A percentile compares a stretch with the other conserved stretches of the same genome.
These are phyloP conservation scores for Triticum monococcum DNA, from an alignment of 176 grass and related monocot species.

Conservation along the genomic window DNA sequence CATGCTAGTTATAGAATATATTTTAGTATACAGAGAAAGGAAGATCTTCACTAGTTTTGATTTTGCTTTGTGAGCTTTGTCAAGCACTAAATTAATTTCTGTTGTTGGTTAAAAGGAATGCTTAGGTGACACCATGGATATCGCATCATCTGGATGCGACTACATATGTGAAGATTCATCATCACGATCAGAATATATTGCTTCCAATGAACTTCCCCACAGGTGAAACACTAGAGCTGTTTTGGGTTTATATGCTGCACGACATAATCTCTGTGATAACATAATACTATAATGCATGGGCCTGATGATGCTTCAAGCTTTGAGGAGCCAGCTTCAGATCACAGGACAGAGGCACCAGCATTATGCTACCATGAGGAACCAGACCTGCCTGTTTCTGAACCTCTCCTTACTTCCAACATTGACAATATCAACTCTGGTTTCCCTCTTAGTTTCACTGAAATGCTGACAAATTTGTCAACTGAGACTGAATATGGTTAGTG, in stretches of 20 bases:
- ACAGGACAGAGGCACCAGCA: constrained; percentile 26
- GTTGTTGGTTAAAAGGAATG: constrained; percentile 36
- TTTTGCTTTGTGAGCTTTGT: constrained; percentile 30
- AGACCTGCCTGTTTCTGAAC: constrained; percentile 21
- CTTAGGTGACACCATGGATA: constrained; percentile 41
- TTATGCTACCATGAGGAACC: constrained; percentile 37
- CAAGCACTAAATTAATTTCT: constrained; percentile 14
- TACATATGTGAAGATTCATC: constrained; percentile 51
- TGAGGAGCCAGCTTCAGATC: constrained; percentile 34
- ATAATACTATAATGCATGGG: constrained; percentile 22
- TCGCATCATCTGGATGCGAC: constrained; percentile 41
- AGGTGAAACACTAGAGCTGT: constrained; percentile 37
- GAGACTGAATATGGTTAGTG: constrained; percentile 35
- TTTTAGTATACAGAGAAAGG: background rate
- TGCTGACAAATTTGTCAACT: constrained; percentile 51
- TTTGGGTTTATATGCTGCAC: constrained; percentile 6
- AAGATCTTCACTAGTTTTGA: background rate
- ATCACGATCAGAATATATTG: constrained; percentile 50
- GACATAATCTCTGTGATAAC: background rate
- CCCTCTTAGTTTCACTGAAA: constrained; percentile 52
- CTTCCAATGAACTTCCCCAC: constrained; percentile 47
- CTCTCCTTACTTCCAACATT: constrained; percentile 29
- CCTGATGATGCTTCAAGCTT: constrained; percentile 36
- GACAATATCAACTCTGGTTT: constrained; percentile 41
- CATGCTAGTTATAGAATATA: background rate